Conservation (phyloP, 306 rosid species). For the Abrus precatorius region DNA sequence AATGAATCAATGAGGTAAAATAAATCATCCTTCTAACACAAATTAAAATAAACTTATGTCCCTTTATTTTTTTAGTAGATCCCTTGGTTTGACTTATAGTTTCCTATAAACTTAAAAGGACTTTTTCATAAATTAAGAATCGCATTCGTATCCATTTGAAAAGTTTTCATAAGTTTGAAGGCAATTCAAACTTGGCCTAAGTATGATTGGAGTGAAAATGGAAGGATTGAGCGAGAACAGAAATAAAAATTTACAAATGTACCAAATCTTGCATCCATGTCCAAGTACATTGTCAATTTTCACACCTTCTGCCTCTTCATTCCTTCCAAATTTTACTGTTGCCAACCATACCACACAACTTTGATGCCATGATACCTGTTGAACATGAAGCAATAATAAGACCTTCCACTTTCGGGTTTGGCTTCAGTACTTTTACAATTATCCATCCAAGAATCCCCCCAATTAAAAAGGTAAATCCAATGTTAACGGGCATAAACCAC, state of each 20-base stretch:
- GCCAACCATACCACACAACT: background rate
- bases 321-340: slow-evolving; percentile 27
- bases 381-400: slow-evolving; percentile 80
- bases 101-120: too few species aligned
- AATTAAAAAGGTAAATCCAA: slow-evolving; percentile 75
- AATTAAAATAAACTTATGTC: too few species aligned
- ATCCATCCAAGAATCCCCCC: slow-evolving; percentile 91
- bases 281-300: slow-evolving; percentile 29
- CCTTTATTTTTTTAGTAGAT: too few species aligned
- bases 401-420: slow-evolving; percentile 81
- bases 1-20: background rate
- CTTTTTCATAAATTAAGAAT: too few species aligned
- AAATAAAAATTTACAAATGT: background rate
- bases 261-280: slow-evolving; percentile 13
- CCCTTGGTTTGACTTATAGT: too few species aligned
- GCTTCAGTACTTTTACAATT: slow-evolving; percentile 72
- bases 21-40: too few species aligned
- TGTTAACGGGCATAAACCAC: slow-evolving; percentile 96
- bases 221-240: background rate
- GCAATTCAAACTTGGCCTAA: too few species aligned
- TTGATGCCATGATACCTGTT: slow-evolving; percentile 61
- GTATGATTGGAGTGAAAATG: background rate
- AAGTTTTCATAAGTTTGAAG: too few species aligned
- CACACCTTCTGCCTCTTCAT: background rate
- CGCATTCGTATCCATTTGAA: background rate